Evolutionary conservation across 1,284 basidiomycete genomes (phyloP).

Genomic region (Cystobasidium slooffiae): DNA sequence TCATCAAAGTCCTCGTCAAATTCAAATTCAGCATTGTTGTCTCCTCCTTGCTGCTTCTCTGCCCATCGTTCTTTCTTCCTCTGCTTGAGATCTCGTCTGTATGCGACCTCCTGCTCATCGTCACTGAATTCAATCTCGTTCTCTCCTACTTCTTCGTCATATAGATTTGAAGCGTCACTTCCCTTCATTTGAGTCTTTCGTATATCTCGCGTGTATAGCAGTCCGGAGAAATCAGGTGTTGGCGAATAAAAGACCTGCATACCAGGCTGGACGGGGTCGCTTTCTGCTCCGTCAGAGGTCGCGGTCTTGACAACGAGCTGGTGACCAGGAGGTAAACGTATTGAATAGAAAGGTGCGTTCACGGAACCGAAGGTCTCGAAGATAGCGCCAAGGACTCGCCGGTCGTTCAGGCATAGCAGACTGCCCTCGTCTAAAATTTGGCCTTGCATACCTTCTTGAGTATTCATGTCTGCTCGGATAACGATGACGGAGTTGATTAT

Average conservation of each 20-base stretch:
- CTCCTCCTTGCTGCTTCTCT: not conserved
- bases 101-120: conserved; percentile 78
- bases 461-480: conserved; percentile 63
- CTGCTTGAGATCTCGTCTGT: conserved; percentile 57
- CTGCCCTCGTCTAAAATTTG: conserved; percentile 78
- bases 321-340: conserved; percentile 60
- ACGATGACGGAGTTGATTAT: conserved; percentile 72
- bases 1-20: conserved; percentile 39
- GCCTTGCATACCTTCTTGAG: conserved; percentile 55
- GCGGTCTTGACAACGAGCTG: conserved; percentile 6
- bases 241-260: conserved; percentile 75
- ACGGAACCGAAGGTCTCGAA: conserved; percentile 91
- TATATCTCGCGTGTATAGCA: conserved; percentile 74
- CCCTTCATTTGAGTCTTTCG: conserved; percentile 66
- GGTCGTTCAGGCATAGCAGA: conserved; percentile 80
- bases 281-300: conserved; percentile 1
- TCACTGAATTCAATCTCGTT: conserved; percentile 88
- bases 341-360: conserved; percentile 77
- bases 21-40: conserved; percentile 23
- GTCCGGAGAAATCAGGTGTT: conserved; percentile 65
- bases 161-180: conserved; percentile 87
- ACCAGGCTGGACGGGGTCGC: conserved; percentile 23
- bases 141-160: conserved; percentile 84
- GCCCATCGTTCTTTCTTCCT: conserved; percentile 26
- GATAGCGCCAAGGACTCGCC: conserved; percentile 78